phyloP scores from a whole-genome alignment of 2,329 filamentous ascomycete genomes.

The Pseudogymnoascus sp. region DNA sequence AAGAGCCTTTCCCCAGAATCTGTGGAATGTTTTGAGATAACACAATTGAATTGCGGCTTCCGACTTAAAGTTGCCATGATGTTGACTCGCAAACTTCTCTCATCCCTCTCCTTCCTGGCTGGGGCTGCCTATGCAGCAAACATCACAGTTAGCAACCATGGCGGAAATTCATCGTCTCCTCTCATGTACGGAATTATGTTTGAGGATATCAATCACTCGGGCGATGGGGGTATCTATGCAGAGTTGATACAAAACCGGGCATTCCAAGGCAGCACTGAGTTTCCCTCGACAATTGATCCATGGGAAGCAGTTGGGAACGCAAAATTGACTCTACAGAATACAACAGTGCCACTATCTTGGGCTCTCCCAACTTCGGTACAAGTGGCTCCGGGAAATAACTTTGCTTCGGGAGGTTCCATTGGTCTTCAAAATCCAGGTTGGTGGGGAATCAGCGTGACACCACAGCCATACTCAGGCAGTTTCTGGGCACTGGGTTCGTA shows the following conservation, averaged over 20 bases:
- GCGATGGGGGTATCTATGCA: slow-evolving; percentile 45
- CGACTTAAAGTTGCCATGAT: neutral
- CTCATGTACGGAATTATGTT: slow-evolving; percentile 28
- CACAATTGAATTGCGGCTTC: neutral
- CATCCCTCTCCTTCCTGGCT: neutral
- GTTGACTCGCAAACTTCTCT: neutral
- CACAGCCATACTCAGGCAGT: slow-evolving; percentile 24
- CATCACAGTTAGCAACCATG: slow-evolving; percentile 22
- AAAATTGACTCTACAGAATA: slow-evolving; percentile 28
- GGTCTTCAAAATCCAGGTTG: slow-evolving; percentile 49
- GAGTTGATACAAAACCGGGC: slow-evolving; percentile 65
- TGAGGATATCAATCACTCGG: slow-evolving; percentile 28
- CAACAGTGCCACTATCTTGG: slow-evolving; percentile 21
- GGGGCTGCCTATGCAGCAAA: slow-evolving; percentile 19
- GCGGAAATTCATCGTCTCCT: slow-evolving; percentile 25
- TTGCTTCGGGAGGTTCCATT: slow-evolving; percentile 30
- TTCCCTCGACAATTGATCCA: slow-evolving; percentile 40
- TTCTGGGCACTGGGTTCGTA: slow-evolving; percentile 24
- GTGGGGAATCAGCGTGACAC: slow-evolving; percentile 43
- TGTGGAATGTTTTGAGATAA: neutral
- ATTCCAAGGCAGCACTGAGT: slow-evolving; percentile 48
- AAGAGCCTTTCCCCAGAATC: neutral
- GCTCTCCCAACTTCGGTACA: slow-evolving; percentile 24
- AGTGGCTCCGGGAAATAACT: slow-evolving; percentile 27
- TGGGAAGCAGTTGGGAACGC: slow-evolving; percentile 22